Evolutionary conservation across 78 protist genomes (phyloP).

Genomic region (Dictyostelium brefeldianum): DNA sequence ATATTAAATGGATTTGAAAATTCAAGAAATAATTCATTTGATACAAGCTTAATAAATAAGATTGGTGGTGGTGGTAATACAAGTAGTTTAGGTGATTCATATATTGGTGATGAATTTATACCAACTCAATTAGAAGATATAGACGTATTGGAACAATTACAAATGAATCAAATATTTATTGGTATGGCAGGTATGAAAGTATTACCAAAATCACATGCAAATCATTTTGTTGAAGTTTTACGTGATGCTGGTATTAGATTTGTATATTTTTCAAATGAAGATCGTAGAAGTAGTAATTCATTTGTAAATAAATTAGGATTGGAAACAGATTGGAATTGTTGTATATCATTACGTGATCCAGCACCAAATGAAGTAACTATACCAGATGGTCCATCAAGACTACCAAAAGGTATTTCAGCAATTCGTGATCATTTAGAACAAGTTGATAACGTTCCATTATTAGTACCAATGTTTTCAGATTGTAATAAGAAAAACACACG

Average conservation of each 20-base stretch:
- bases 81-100: conserved; percentile 31
- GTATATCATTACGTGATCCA: conserved; percentile 75
- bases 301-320: conserved; percentile 84
- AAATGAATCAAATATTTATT: conserved; percentile 76
- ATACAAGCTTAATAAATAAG: background rate
- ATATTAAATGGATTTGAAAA: background rate
- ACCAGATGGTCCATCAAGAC: conserved; percentile 79
- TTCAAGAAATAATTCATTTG: background rate
- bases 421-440: conserved; percentile 75
- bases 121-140: conserved; percentile 16
- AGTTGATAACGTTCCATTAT: conserved; percentile 85
- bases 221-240: conserved; percentile 71
- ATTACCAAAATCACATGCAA: conserved; percentile 72
- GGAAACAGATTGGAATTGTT: conserved; percentile 90
- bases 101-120: conserved; percentile 12
- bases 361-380: conserved; percentile 51
- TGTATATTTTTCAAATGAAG: conserved; percentile 63
- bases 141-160: conserved; percentile 76
- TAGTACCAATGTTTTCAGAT: conserved; percentile 87
- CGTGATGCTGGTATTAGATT: conserved; percentile 81
- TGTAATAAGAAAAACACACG: conserved; percentile 32
- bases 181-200: conserved; percentile 81
- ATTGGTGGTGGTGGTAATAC: background rate
- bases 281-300: conserved; percentile 49
- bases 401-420: conserved; percentile 84